These are phyloP conservation scores for Ambrosia trifida DNA, from an alignment of 129 eudicot species.

Conservation along the genomic window DNA sequence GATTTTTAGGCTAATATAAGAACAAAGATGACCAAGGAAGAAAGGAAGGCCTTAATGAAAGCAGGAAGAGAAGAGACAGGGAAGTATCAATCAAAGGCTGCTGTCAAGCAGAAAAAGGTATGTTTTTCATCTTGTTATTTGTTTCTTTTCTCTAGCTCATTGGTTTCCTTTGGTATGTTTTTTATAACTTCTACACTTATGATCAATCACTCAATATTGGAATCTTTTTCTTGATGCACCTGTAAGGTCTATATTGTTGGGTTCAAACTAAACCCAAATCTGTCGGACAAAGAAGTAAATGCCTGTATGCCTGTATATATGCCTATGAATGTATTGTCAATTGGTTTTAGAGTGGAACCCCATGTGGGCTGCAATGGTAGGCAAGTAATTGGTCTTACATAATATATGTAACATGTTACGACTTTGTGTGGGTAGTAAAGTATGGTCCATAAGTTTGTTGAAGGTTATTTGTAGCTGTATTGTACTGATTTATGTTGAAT, in stretches of 20 bases:
- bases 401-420: neutral
- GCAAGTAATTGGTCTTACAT: neutral
- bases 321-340: too few relatives aligned
- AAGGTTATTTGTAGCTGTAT: neutral
- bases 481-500: neutral
- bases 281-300: too few relatives aligned
- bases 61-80: conserved; percentile 84
- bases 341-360: too few relatives aligned
- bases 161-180: neutral
- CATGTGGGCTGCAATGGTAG: too few relatives aligned
- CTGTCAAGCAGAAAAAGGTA: conserved; percentile 85
- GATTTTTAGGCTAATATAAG: conserved; percentile 59
- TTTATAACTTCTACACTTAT: neutral
- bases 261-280: too few relatives aligned
- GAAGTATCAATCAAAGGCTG: conserved; percentile 65
- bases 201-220: too few relatives aligned
- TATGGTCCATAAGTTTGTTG: neutral
- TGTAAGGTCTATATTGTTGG: too few relatives aligned
- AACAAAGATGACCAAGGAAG: conserved; percentile 77
- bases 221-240: too few relatives aligned
- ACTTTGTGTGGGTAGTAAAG: neutral
- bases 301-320: too few relatives aligned
- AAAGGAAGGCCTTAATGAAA: conserved; percentile 63
- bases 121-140: conserved; percentile 7
- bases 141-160: conserved; percentile 4